A percentile compares a stretch with the other conserved stretches of the same genome.
These are phyloP conservation scores for Rhizopus sp. DNA, from an alignment of 371 early-diverging fungal species.

Conservation along the genomic window DNA sequence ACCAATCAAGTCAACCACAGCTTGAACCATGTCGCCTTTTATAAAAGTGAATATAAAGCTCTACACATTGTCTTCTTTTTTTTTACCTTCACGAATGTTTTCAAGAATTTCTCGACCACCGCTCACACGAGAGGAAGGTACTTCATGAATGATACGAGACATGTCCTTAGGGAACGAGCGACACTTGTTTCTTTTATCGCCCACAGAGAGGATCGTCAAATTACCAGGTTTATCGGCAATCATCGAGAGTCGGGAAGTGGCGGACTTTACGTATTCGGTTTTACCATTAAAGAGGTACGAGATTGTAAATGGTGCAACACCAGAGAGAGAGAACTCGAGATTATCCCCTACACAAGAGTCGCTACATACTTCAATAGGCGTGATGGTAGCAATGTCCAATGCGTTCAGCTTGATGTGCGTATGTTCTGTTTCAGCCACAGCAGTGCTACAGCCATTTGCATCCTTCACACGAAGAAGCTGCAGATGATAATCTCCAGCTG, in stretches of 20 bases:
- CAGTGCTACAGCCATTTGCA: constrained; percentile 42
- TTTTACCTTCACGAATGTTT: constrained; percentile 51
- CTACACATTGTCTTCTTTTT: not conserved
- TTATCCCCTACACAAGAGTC: constrained; percentile 57
- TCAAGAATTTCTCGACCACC: constrained; percentile 53
- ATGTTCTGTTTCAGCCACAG: constrained; percentile 20
- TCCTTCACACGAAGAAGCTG: constrained; percentile 44
- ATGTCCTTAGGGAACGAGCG: constrained; percentile 45
- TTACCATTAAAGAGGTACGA: constrained; percentile 47
- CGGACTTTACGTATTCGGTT: constrained; percentile 32
- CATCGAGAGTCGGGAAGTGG: constrained; percentile 34
- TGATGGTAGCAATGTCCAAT: constrained; percentile 49
- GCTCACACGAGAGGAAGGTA: constrained; percentile 51
- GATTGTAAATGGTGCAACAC: constrained; percentile 44
- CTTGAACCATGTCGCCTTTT: constrained; percentile 53
- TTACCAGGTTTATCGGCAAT: constrained; percentile 59
- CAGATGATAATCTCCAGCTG: constrained; percentile 43
- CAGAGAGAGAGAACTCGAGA: constrained; percentile 45
- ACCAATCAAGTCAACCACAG: constrained; percentile 49
- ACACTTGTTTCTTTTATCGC: constrained; percentile 55
- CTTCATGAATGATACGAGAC: constrained; percentile 41
- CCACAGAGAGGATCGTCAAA: constrained; percentile 52
- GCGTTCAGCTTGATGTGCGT: constrained; percentile 31
- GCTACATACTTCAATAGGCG: constrained; percentile 31
- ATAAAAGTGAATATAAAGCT: too few relatives aligned